Evolutionary conservation across 176 grass and related monocot species (phyloP).

Genomic region (Oryza punctata): DNA sequence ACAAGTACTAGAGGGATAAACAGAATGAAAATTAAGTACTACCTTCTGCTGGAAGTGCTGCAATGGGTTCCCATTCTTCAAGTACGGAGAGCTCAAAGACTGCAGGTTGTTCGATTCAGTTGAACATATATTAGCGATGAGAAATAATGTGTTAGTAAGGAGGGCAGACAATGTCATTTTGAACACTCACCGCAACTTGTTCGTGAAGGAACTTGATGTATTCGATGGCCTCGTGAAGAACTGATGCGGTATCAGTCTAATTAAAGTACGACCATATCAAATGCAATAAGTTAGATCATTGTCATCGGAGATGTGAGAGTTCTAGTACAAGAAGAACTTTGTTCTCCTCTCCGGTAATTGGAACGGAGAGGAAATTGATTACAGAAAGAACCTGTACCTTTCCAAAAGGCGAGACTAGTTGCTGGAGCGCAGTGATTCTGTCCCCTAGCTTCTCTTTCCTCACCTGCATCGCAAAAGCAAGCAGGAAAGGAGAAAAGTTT

Average conservation of each 20-base stretch:
- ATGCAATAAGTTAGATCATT: slow-evolving; percentile 46
- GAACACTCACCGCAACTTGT: slow-evolving; percentile 82
- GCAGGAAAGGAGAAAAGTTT: slow-evolving; percentile 23
- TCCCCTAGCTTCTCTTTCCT: slow-evolving; percentile 99
- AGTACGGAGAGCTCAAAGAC: slow-evolving; percentile 78
- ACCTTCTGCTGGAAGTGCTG: slow-evolving; percentile 79
- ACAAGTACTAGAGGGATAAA: not conserved
- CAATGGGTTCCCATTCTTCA: slow-evolving; percentile 73
- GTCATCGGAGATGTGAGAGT: slow-evolving; percentile 35
- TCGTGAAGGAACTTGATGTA: slow-evolving; percentile 99
- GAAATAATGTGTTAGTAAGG: not conserved
- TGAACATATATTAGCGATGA: slow-evolving; percentile 31
- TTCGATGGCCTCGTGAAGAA: slow-evolving; percentile 97
- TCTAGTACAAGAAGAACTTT: slow-evolving; percentile 35
- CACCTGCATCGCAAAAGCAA: slow-evolving; percentile 64
- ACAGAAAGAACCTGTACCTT: slow-evolving; percentile 70
- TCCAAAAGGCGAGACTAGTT: slow-evolving; percentile 99
- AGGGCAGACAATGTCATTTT: not conserved
- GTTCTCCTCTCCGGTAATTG: slow-evolving; percentile 25
- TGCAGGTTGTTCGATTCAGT: slow-evolving; percentile 32
- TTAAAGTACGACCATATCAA: slow-evolving; percentile 24
- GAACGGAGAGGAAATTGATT: slow-evolving; percentile 32
- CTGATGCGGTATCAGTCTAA: slow-evolving; percentile 98
- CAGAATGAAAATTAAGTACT: not conserved
- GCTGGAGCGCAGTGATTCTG: slow-evolving; percentile 99